A percentile compares a stretch with the other conserved stretches of the same genome.
These are phyloP conservation scores for Backusella westeae DNA, from an alignment of 192 early-diverging fungal species.

Conservation along the genomic window DNA sequence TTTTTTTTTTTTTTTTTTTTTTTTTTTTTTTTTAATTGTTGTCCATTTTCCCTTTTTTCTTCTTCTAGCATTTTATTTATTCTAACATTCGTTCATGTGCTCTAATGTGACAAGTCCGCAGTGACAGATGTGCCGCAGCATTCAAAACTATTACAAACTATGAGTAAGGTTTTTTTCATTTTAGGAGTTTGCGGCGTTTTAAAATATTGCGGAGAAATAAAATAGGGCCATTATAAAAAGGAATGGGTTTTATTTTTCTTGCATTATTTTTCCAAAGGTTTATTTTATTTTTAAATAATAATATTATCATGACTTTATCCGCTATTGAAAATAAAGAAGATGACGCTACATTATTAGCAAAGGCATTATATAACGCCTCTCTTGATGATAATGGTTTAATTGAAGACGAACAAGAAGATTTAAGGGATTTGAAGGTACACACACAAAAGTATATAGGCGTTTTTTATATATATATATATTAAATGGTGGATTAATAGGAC, in stretches of 20 bases:
- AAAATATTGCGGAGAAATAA: background rate
- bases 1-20: background rate
- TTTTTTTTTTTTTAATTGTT: too few species aligned
- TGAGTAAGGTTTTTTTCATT: background rate
- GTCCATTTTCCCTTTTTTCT: too few species aligned
- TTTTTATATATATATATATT: background rate
- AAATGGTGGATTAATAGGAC: slow-evolving; percentile 25
- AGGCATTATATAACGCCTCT: slow-evolving; percentile 5
- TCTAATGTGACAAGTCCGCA: background rate
- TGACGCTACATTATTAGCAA: slow-evolving; percentile 8
- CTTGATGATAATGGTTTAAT: background rate
- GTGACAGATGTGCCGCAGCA: background rate
- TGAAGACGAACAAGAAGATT: background rate
- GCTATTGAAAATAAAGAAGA: background rate
- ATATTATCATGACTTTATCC: background rate
- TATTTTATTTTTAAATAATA: background rate
- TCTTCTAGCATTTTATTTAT: background rate
- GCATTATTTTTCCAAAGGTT: slow-evolving; percentile 5
- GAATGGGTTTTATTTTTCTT: background rate
- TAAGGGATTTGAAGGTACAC: background rate
- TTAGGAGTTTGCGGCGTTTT: background rate
- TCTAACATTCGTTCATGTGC: background rate
- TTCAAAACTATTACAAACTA: background rate
- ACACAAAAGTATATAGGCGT: background rate
- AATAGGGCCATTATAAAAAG: background rate